phyloP scores from a whole-genome alignment of 1,139 yeast genomes.

The Kurtzmaniella quercitrusa region DNA sequence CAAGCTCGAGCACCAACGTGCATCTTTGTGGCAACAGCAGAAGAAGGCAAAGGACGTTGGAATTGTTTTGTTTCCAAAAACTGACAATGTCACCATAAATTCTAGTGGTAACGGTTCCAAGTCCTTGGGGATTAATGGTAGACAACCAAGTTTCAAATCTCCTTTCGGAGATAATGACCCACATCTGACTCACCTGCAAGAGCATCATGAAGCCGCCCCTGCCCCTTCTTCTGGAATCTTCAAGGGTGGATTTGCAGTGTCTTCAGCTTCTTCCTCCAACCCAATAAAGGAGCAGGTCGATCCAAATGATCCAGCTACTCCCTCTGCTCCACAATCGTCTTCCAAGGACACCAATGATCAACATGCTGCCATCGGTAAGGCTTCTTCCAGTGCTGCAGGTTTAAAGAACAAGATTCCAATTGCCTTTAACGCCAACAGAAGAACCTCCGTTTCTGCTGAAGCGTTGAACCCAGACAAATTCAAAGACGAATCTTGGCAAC shows the following conservation, averaged over 20 bases:
- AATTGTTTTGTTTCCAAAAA: constrained; percentile 45
- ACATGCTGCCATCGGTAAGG: constrained; percentile 8
- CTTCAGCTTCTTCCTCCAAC: constrained; percentile 20
- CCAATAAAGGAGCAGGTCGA: constrained; percentile 21
- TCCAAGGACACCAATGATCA: constrained; percentile 9
- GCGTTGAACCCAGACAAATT: constrained; percentile 56
- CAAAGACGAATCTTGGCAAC: constrained; percentile 65
- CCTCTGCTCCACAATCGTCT: constrained; percentile 2
- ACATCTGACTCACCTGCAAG: constrained; percentile 38
- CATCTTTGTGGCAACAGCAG: constrained; percentile 50
- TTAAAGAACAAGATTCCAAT: constrained; percentile 36
- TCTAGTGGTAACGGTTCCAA: constrained; percentile 15
- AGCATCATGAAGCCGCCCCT: constrained; percentile 11
- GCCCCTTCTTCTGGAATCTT: constrained; percentile 25
- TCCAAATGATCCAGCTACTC: constrained; percentile 20
- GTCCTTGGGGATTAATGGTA: constrained; percentile 21
- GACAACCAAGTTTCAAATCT: constrained; percentile 54
- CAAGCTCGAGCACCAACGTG: constrained; percentile 59
- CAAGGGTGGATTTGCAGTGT: constrained; percentile 44
- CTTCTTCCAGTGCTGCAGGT: constrained; percentile 14
- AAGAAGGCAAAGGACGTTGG: constrained; percentile 51
- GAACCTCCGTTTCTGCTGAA: constrained; percentile 87
- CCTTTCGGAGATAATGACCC: constrained; percentile 67
- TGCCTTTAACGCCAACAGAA: constrained; percentile 73
- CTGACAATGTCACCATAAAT: constrained; percentile 24